Base-by-base conservation (phyloP, 2,329 filamentous ascomycete species). In the Chrysosphaeria jannelii region DNA sequence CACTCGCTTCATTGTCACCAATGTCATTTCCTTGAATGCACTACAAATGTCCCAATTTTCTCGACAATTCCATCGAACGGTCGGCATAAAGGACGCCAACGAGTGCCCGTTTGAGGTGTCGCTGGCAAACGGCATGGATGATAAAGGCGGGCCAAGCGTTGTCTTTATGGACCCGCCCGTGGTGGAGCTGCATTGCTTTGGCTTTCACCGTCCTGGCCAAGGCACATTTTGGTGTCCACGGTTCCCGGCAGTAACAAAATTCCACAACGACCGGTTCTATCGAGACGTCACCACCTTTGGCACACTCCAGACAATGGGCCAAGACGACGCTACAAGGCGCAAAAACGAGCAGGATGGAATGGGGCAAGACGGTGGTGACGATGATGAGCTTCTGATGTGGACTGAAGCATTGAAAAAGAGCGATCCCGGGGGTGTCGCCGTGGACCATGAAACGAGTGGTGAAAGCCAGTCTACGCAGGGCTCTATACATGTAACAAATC, bases 171-270 rank as follows among this genome's bases (percentile, higher is more conserved):
- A 51, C 0, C 76, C 76, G 0, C 57, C 75, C 11, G 61, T 90
- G 0, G 71, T 78, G 26, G 79, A 89, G 33, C 48, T 89, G 28
- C 52, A 71, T 13, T 79, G 75, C 25, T 72, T 74, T 30, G 66
- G 68, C 1, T 90, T 78, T 33, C 69, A 76, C 28, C 72, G 67
- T 35, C 53, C 57, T 3, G 55, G 60, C 4, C 66, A 69, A 34
- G 63, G 60, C 9, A 51, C 53, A 1, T 78, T 71, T 35, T 76
- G 62, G 48, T 66, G 65, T 28, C 57, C 76, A 24, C 57, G 78
- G 2, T 88, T 89, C 35, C 70, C 78, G 2, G 51, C 57, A 3
- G 59, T 81, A 4, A 53, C 60, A 27, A 88, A 81, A 35, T 51
- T 88, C 7, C 75, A 89, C 34, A 57, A 54, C 29, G 76, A 90